These are phyloP conservation scores for Proliferodiscus dingleyae DNA, from an alignment of 2,329 filamentous ascomycete species.

Conservation along the genomic window DNA sequence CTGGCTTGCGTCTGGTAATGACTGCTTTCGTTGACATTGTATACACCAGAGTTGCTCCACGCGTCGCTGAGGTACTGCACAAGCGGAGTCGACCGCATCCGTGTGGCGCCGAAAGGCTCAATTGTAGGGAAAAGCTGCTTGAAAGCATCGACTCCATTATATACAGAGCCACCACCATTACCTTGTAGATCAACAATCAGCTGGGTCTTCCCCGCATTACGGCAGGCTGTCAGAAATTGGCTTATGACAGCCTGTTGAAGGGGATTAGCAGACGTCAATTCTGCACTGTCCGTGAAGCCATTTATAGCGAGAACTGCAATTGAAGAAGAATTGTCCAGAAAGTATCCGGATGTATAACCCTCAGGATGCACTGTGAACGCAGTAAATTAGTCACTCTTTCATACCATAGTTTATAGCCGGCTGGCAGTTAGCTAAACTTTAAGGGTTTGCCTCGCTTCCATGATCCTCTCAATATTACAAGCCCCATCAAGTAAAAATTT, in stretches of 20 bases:
- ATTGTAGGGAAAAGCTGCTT: constrained; percentile 31
- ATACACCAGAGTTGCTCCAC: not conserved
- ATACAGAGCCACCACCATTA: constrained; percentile 55
- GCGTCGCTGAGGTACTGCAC: constrained; percentile 2
- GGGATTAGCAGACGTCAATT: constrained; percentile 25
- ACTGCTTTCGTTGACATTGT: not conserved
- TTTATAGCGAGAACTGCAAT: constrained; percentile 19
- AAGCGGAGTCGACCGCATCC: constrained; percentile 9
- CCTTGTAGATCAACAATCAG: constrained; percentile 54
- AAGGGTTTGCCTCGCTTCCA: too few species aligned
- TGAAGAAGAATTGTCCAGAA: constrained; percentile 14
- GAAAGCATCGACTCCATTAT: constrained; percentile 58
- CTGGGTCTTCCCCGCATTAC: constrained; percentile 50
- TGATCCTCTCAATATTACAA: too few species aligned
- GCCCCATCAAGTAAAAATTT: too few species aligned
- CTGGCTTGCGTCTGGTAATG: not conserved
- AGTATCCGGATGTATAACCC: constrained; percentile 19
- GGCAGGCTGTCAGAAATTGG: constrained; percentile 40
- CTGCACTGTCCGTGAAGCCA: constrained; percentile 15
- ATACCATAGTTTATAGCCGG: too few species aligned
- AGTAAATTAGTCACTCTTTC: not conserved
- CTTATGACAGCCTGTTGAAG: constrained; percentile 1
- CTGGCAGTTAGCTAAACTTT: too few species aligned
- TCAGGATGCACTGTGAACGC: constrained; percentile 5
- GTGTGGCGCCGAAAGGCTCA: constrained; percentile 4